Percentiles rank a stretch among this genome's conserved stretches.
Evolutionary conservation across 495 filamentous ascomycete genomes (phyloP).

Genomic region (Trichoderma gamsii): DNA sequence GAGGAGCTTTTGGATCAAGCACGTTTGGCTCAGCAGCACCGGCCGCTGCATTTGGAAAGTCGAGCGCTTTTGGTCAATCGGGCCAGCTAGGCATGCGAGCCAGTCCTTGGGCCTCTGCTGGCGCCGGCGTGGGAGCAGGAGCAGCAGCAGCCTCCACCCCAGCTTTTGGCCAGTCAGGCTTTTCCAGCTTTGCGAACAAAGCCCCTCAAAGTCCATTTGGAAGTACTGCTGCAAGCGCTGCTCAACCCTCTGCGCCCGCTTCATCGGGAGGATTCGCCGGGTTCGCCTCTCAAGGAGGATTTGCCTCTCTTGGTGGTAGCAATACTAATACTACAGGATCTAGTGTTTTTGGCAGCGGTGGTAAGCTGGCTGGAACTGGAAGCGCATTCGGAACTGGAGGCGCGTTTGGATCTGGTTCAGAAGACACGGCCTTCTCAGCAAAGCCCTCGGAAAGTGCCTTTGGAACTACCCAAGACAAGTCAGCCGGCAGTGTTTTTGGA

Average conservation of each 20-base stretch:
- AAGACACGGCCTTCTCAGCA: slow-evolving; percentile 38
- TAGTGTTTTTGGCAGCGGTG: slow-evolving; percentile 17
- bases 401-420: not conserved
- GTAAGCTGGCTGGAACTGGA: not conserved
- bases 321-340: slow-evolving; percentile 21
- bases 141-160: slow-evolving; percentile 26
- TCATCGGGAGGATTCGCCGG: slow-evolving; percentile 48
- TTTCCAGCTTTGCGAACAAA: slow-evolving; percentile 21
- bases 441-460: slow-evolving; percentile 31
- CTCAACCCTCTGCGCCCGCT: slow-evolving; percentile 19
- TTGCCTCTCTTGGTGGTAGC: slow-evolving; percentile 37
- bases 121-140: slow-evolving; percentile 19
- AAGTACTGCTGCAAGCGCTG: slow-evolving; percentile 17
- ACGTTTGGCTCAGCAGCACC: slow-evolving; percentile 37
- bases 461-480: slow-evolving; percentile 1
- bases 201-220: slow-evolving; percentile 30
- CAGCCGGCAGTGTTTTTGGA: slow-evolving; percentile 45
- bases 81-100: slow-evolving; percentile 24
- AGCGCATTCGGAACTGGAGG: not conserved
- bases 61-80: slow-evolving; percentile 24
- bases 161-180: slow-evolving; percentile 37
- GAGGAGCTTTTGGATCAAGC: slow-evolving; percentile 34
- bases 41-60: slow-evolving; percentile 48
- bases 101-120: slow-evolving; percentile 37
- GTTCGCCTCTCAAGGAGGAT: slow-evolving; percentile 54